These are phyloP conservation scores for Helminthosporium solani DNA, from an alignment of 2,329 filamentous ascomycete genomes.

Conservation along the genomic window DNA sequence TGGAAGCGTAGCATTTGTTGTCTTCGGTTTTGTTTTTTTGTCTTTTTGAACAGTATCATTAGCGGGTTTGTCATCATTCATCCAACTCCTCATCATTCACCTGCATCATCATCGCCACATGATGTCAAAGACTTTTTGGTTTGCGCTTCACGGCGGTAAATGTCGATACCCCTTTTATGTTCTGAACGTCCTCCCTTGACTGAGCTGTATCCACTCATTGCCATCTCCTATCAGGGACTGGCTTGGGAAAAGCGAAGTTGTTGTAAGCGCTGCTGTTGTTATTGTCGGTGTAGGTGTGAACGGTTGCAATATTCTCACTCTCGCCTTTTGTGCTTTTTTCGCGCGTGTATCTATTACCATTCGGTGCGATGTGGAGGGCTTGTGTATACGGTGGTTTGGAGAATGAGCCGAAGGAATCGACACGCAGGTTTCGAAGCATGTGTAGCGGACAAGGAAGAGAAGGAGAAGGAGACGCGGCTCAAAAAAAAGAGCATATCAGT, in stretches of 20 bases:
- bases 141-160: constrained; percentile 34
- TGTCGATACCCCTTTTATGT: constrained; percentile 35
- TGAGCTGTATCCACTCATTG: too few species aligned
- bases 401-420: background rate
- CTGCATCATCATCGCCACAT: background rate
- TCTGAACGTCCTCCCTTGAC: constrained; percentile 3
- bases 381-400: constrained; percentile 1
- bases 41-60: constrained; percentile 21
- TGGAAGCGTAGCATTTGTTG: constrained; percentile 25
- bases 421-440: background rate
- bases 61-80: constrained; percentile 19
- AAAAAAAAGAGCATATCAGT: too few species aligned
- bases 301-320: constrained; percentile 10
- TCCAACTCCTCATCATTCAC: constrained; percentile 5
- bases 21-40: constrained; percentile 4
- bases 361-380: constrained; percentile 14
- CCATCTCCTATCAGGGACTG: background rate
- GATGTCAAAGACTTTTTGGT: constrained; percentile 16
- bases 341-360: constrained; percentile 2
- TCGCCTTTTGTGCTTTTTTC: constrained; percentile 9
- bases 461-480: background rate
- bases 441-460: too few species aligned
- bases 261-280: constrained; percentile 5
- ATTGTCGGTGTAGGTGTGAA: constrained; percentile 10
- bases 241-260: background rate